Conservation (phyloP, 148 eudicot genomes). For the Rhododendron molle region DNA sequence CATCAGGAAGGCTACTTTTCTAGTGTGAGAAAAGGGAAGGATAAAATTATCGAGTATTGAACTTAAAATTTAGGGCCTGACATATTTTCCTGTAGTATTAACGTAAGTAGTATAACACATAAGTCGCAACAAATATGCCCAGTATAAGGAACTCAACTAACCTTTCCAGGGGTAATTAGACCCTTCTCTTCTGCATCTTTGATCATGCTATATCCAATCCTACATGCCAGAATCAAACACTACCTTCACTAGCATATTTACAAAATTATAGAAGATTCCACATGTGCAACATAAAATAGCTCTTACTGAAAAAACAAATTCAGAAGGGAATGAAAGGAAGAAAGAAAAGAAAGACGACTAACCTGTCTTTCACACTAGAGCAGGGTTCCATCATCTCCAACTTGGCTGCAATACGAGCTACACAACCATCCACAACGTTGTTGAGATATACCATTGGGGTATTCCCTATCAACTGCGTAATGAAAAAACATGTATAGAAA, state of each 20-base stretch:
- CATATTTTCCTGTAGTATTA: background rate
- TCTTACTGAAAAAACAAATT: background rate
- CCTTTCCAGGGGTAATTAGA: slow-evolving; percentile 76
- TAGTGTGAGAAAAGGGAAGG: background rate
- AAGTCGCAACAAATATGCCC: background rate
- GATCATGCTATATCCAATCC: slow-evolving; percentile 71
- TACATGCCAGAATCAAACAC: slow-evolving; percentile 13
- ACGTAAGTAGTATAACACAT: background rate
- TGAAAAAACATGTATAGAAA: background rate
- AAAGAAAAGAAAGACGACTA: background rate
- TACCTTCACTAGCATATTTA: background rate
- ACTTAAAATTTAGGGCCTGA: background rate
- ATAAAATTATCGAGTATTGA: background rate
- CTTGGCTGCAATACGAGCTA: slow-evolving; percentile 65
- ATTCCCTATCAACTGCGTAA: slow-evolving; percentile 57
- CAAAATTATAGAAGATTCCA: background rate
- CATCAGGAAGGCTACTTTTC: background rate
- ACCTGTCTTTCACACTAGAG: slow-evolving; percentile 89
- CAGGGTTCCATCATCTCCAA: slow-evolving; percentile 79
- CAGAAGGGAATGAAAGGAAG: background rate
- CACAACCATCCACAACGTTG: slow-evolving; percentile 62
- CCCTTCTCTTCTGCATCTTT: slow-evolving; percentile 81
- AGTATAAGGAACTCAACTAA: slow-evolving; percentile 8
- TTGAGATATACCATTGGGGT: slow-evolving; percentile 81
- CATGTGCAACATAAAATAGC: background rate